These are phyloP conservation scores for Gyromitra esculenta DNA, from an alignment of 2,329 filamentous ascomycete species.

Conservation along the genomic window DNA sequence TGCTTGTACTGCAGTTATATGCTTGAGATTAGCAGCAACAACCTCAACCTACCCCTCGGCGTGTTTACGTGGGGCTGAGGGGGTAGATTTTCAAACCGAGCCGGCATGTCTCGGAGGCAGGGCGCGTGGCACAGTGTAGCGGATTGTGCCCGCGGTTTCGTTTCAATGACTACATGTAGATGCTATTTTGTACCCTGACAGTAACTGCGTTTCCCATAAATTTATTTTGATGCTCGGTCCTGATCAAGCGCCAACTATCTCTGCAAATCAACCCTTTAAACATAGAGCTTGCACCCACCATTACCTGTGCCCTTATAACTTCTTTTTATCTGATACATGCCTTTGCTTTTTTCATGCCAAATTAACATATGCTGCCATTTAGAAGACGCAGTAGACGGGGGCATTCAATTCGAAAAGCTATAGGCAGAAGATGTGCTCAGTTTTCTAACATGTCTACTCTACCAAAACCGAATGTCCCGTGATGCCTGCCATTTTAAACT, in stretches of 20 bases:
- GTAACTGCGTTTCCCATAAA: slow-evolving; percentile 7
- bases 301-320: not conserved
- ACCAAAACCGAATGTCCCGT: not conserved
- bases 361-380: not conserved
- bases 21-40: slow-evolving; percentile 36
- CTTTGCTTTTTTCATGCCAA: not conserved
- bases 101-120: slow-evolving; percentile 14
- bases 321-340: not conserved
- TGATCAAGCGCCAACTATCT: slow-evolving; percentile 9
- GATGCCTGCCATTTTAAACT: not conserved
- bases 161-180: not conserved
- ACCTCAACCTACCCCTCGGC: not conserved
- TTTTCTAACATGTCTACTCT: too few species aligned
- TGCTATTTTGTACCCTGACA: slow-evolving; percentile 12
- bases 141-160: slow-evolving; percentile 4
- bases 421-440: not conserved
- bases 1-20: slow-evolving; percentile 10
- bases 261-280: slow-evolving; percentile 1
- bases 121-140: slow-evolving; percentile 7
- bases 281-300: slow-evolving; percentile 1
- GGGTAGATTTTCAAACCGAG: slow-evolving; percentile 1
- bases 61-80: slow-evolving; percentile 21
- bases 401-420: not conserved
- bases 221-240: not conserved
- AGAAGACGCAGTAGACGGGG: not conserved